Base-by-base conservation (phyloP, 176 grass and related monocot genomes). In the Oryza longistaminata region DNA sequence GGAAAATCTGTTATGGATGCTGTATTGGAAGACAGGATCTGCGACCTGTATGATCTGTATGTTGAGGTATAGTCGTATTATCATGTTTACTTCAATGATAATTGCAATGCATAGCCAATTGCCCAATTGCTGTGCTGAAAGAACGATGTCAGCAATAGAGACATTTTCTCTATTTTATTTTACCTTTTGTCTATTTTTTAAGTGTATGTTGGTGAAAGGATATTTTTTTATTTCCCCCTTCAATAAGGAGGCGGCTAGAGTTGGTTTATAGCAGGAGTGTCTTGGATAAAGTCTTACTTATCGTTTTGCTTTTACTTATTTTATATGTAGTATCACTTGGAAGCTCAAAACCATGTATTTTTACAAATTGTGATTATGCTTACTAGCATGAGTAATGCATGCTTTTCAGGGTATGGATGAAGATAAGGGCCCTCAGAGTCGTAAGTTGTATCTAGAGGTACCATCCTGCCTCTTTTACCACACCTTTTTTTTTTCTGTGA, bases 41-140 rank as follows among this genome's bases (percentile, higher is more conserved):
- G 93, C 49, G 90, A 90, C 67, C 90, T 95, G 27, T 95, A 95
- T 90, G 93, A 95, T 92, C 87, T 95, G 31, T 95, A 92, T 86
- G 90, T 95, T 88, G 93, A 95, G 93, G 93, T 95, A 95, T 62
- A 61, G 0, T 55, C 1, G 5, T 61, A 61, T 81, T 69, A 48
- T 17, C 82, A 67, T 76, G 73, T 24, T 64, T 35, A 27, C 60
- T 75, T 75, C 15, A 66, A 8, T 66, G 39, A 75, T 49, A 52
- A 11, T 37, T 66, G 64, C 44, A 29, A 84, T 67, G 44, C 1
- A 31, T 68, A 68, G 27, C 4, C 13, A 67, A 55, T 52, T 37
- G 1, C 6, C 15, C 62, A 76, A 9, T 52, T 78, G 25, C 13
- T 75, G 44, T 14, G 22, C 42, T 73, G 39, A 37, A 75, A 21